Base-by-base conservation (phyloP, 345 rosid genomes). In the Camelina neglecta region DNA sequence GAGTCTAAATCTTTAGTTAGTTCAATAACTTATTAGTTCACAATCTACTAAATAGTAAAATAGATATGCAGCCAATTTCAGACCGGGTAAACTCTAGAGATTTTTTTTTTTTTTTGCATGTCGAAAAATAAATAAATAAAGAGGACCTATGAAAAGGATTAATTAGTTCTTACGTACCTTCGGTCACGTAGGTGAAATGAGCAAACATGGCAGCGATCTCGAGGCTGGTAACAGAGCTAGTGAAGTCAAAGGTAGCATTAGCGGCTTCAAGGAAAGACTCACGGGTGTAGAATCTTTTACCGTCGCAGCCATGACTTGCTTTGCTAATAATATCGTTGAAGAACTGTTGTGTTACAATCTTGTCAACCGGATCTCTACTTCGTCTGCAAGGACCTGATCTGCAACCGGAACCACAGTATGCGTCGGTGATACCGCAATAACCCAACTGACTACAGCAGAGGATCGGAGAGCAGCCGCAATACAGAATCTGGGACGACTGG, bases 161-260 rank as follows among this genome's bases (percentile, higher is more conserved):
- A 23, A 11, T 54, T 24, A 23, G 39, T 15, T 26, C 21, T 29
- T 31, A 57, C 61, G 39, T 79, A 85, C 88, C 68, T 81, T 80
- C 81, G 18, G 88, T 85, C 72, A 78, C 84, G 58, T 82, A 83
- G 0, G 86, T 83, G 69, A 76, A 77, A 51, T 83, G 88, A 54
- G 85, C 88, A 39, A 85, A 85, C 61, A 85, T 82, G 58, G 86
- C 77, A 1, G 88, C 86, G 53, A 85, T 69, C 60, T 85, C 88
- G 13, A 84, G 81, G 38, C 21, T 71, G 2, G 78, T 72, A 68
- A 68, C 70, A 29, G 66, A 62, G 20, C 39, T 38, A 35, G 45
- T 57, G 51, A 79, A 79, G 60, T 55, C 41, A 2, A 76, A 60
- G 20, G 33, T 74, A 23, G 82, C 36, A 62, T 63, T 67, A 18